These are phyloP conservation scores for Melampsora larici-populina DNA, from an alignment of 1,284 basidiomycete species.

Conservation along the genomic window DNA sequence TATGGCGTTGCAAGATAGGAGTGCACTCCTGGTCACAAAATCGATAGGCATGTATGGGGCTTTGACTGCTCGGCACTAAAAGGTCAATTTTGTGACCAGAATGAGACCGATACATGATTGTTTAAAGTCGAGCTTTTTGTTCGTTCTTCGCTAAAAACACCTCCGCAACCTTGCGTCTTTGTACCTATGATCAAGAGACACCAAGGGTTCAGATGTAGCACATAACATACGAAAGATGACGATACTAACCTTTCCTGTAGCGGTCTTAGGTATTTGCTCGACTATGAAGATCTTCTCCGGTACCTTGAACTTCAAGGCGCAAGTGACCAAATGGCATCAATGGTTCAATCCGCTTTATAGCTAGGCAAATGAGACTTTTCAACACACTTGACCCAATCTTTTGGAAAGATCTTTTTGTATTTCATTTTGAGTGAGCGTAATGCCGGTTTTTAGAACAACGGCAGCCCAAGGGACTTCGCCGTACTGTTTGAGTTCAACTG, in stretches of 20 bases:
- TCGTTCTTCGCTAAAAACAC: constrained; percentile 9
- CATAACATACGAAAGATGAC: neutral
- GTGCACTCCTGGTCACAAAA: too few species aligned
- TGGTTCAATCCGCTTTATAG: neutral
- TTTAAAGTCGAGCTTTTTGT: neutral
- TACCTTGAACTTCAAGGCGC: constrained; percentile 52
- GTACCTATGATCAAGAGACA: constrained; percentile 2
- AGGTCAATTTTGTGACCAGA: too few species aligned
- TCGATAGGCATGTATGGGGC: too few species aligned
- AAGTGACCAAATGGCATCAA: neutral
- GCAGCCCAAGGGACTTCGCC: constrained; percentile 54
- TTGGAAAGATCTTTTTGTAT: constrained; percentile 49
- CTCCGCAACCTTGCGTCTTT: constrained; percentile 35
- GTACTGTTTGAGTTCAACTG: constrained; percentile 45
- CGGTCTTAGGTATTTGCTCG: constrained; percentile 54
- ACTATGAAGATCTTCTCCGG: constrained; percentile 54
- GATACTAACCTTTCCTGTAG: constrained; percentile 47
- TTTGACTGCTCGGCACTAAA: too few species aligned
- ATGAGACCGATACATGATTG: neutral
- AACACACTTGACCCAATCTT: constrained; percentile 48
- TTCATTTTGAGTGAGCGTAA: constrained; percentile 47
- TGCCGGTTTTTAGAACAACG: constrained; percentile 50
- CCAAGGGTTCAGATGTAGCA: neutral
- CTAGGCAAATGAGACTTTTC: neutral
- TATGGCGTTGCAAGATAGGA: too few species aligned